phyloP scores from a whole-genome alignment of 2,329 filamentous ascomycete genomes.

The Claviceps humidiphila region DNA sequence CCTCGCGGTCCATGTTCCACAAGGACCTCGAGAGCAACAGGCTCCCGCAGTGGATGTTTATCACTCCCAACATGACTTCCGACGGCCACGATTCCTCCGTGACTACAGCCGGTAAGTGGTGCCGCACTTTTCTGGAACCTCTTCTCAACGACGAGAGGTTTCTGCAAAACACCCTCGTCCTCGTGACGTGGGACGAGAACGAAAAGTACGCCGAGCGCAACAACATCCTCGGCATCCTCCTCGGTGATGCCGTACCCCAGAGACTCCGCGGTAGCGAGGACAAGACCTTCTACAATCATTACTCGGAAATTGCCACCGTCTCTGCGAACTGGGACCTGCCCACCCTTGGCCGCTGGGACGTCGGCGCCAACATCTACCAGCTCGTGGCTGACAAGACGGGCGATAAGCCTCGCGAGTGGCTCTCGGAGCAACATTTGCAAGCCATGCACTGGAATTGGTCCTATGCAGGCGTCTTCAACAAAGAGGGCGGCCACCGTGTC shows the following conservation, averaged over 20 bases:
- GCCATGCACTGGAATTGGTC: slow-evolving; percentile 38
- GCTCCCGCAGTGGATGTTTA: slow-evolving; percentile 60
- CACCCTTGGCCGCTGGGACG: slow-evolving; percentile 59
- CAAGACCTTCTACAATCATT: slow-evolving; percentile 58
- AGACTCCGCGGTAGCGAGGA: slow-evolving; percentile 56
- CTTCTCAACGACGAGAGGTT: slow-evolving; percentile 58
- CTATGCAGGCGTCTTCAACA: slow-evolving; percentile 37
- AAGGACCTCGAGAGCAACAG: slow-evolving; percentile 48
- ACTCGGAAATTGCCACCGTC: slow-evolving; percentile 54
- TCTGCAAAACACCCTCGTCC: slow-evolving; percentile 60
- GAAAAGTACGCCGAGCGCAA: slow-evolving; percentile 55
- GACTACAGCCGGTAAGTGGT: slow-evolving; percentile 55
- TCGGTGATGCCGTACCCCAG: slow-evolving; percentile 60
- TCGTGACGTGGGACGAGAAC: slow-evolving; percentile 72
- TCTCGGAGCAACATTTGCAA: slow-evolving; percentile 20
- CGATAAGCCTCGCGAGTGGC: slow-evolving; percentile 32
- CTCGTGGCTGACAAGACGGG: slow-evolving; percentile 48
- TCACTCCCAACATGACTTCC: slow-evolving; percentile 62
- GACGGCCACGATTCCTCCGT: slow-evolving; percentile 66
- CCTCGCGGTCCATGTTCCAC: slow-evolving; percentile 43
- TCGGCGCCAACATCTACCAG: slow-evolving; percentile 56
- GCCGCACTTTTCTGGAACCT: slow-evolving; percentile 53
- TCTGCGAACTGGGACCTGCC: slow-evolving; percentile 57
- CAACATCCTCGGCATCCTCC: slow-evolving; percentile 54
- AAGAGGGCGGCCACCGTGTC: slow-evolving; percentile 17